Evolutionary conservation across 768 basidiomycete species (phyloP).

Genomic region (Trametes cingulata): DNA sequence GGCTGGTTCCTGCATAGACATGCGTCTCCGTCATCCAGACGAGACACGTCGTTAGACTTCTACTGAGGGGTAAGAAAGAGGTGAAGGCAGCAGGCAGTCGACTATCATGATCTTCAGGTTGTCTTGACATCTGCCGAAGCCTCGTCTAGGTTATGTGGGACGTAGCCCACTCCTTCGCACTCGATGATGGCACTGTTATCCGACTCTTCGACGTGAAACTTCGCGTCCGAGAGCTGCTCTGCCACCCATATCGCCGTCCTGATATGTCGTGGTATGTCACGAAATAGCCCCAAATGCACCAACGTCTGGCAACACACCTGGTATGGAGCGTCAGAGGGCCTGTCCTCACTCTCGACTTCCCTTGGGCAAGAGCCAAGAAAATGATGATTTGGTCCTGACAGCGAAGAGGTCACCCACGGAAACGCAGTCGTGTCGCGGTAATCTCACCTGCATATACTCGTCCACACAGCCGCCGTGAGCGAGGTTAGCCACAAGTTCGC

Average conservation of each 20-base stretch:
- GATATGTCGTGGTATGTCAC: not conserved
- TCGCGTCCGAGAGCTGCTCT: constrained; percentile 66
- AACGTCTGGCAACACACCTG: constrained; percentile 43
- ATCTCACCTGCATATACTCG: constrained; percentile 55
- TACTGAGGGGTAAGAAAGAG: too few relatives aligned
- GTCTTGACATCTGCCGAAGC: not conserved
- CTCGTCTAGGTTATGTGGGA: not conserved
- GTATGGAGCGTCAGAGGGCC: constrained; percentile 70
- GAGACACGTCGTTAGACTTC: too few relatives aligned
- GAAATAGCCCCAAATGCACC: too few relatives aligned
- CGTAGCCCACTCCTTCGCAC: constrained; percentile 64
- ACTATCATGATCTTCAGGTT: not conserved
- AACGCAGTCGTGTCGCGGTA: not conserved
- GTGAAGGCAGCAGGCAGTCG: too few relatives aligned
- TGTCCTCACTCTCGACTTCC: constrained; percentile 55
- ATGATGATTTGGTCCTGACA: constrained; percentile 78
- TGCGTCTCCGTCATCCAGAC: too few relatives aligned
- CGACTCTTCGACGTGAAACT: constrained; percentile 55
- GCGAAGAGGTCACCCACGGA: not conserved
- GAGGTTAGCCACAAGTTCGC: constrained; percentile 57
- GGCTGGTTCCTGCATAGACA: too few relatives aligned
- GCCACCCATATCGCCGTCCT: constrained; percentile 75
- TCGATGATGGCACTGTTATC: constrained; percentile 50
- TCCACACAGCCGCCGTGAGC: constrained; percentile 73
- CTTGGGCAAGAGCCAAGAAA: constrained; percentile 72